phyloP scores from a whole-genome alignment of 2,329 filamentous ascomycete genomes.

The Dactylellina cionopaga region DNA sequence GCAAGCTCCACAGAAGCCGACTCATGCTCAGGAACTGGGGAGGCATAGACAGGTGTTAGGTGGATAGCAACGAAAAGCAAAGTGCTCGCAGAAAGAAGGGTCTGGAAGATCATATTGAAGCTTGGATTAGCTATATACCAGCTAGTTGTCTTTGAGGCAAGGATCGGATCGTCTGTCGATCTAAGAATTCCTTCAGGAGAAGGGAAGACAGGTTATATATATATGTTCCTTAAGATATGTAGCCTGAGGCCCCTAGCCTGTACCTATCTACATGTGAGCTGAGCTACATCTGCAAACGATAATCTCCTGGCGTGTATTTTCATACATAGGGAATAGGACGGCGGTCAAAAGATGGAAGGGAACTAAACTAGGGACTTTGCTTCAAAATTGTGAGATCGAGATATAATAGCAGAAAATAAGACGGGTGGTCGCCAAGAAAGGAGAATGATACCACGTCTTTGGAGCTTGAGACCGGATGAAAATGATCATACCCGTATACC shows the following conservation, averaged over 20 bases:
- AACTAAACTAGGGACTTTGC: no score
- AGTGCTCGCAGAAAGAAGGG: slow-evolving; percentile 11
- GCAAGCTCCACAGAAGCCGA: neutral
- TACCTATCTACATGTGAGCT: neutral
- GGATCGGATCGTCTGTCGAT: slow-evolving; percentile 38
- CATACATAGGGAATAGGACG: no score
- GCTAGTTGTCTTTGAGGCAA: slow-evolving; percentile 7
- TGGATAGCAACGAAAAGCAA: slow-evolving; percentile 24
- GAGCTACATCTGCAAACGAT: neutral
- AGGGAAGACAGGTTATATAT: slow-evolving; percentile 7
- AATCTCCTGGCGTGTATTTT: neutral
- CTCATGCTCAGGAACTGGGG: slow-evolving; percentile 17
- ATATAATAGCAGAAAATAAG: no score
- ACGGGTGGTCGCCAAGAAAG: slow-evolving; percentile 18
- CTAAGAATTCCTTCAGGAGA: neutral
- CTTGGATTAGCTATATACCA: slow-evolving; percentile 4
- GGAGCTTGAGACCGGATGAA: slow-evolving; percentile 11
- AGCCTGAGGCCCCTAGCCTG: neutral
- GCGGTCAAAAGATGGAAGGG: no score
- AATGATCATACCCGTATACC: neutral
- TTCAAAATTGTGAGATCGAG: slow-evolving; percentile 13
- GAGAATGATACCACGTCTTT: slow-evolving; percentile 12
- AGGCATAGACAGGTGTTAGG: neutral
- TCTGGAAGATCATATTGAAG: slow-evolving; percentile 23
- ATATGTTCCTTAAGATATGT: neutral